Percentiles rank a stretch among this genome's conserved stretches.
Conservation (phyloP, 75 land plant genomes). For the Chamaecyparis obtusa region DNA sequence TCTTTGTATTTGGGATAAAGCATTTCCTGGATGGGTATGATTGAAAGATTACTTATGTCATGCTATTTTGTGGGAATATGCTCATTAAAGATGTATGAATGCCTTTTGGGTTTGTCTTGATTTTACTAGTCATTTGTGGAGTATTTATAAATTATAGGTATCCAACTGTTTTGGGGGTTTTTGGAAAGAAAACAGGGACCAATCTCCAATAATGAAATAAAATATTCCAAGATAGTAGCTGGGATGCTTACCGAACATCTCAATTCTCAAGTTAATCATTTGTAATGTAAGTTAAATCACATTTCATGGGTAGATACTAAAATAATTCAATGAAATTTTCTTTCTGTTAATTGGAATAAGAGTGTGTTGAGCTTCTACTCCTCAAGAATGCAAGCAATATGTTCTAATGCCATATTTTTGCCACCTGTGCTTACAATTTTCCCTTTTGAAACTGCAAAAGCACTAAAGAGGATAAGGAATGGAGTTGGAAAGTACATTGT, state of each 20-base stretch:
- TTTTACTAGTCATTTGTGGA: not conserved
- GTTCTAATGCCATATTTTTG: not conserved
- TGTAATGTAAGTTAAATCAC: not conserved
- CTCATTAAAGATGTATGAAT: not conserved
- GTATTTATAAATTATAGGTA: not conserved
- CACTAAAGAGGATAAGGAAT: not conserved
- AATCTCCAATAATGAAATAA: not conserved
- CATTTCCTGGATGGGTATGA: not conserved
- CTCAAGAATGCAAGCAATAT: not conserved
- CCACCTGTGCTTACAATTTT: not conserved
- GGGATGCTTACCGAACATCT: not conserved
- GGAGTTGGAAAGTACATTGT: not conserved
- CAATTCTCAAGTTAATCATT: not conserved
- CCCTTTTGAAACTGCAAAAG: not conserved
- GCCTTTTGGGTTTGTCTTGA: not conserved
- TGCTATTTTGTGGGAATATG: not conserved
- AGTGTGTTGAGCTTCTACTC: not conserved
- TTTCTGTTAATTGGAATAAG: not conserved
- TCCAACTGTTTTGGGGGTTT: not conserved
- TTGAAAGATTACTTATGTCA: not conserved
- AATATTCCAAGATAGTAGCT: not conserved
- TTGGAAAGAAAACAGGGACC: not conserved
- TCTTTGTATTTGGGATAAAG: not conserved
- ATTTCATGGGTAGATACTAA: not conserved
- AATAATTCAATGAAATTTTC: not conserved